Conservation (phyloP, 257 asterid species). For the Osmanthus fragrans region DNA sequence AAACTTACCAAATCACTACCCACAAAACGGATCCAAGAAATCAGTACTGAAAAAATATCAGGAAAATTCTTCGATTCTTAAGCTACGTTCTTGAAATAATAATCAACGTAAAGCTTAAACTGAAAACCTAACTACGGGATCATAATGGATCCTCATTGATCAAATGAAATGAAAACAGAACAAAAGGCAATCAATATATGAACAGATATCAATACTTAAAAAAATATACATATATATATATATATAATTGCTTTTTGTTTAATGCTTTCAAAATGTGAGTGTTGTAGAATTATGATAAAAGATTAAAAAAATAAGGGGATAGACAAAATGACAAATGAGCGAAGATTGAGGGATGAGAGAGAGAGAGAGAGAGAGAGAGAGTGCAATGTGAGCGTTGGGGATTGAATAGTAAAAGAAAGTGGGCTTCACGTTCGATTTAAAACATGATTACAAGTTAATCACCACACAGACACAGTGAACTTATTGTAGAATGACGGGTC, state of each 20-base stretch:
- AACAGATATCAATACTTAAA: neutral
- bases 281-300: neutral
- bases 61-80: neutral
- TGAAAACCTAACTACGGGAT: slow-evolving; percentile 47
- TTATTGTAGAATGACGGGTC: too few relatives aligned
- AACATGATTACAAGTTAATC: too few relatives aligned
- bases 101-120: slow-evolving; percentile 25
- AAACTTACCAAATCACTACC: slow-evolving; percentile 8
- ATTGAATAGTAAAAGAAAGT: neutral
- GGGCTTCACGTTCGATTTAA: neutral
- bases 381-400: neutral
- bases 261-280: neutral
- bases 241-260: too few relatives aligned
- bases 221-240: too few relatives aligned
- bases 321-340: slow-evolving; percentile 26
- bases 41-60: slow-evolving; percentile 22
- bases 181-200: neutral
- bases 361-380: neutral
- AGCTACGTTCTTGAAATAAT: slow-evolving; percentile 40
- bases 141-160: slow-evolving; percentile 33
- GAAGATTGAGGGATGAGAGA: slow-evolving; percentile 34
- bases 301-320: neutral
- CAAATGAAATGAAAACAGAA: slow-evolving; percentile 18
- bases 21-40: slow-evolving; percentile 19
- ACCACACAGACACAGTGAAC: too few relatives aligned